A percentile compares a stretch with the other conserved stretches of the same genome.
These are phyloP conservation scores for Cryptosporidium sp. DNA, from an alignment of 169 alveolate genomes.

Conservation along the genomic window DNA sequence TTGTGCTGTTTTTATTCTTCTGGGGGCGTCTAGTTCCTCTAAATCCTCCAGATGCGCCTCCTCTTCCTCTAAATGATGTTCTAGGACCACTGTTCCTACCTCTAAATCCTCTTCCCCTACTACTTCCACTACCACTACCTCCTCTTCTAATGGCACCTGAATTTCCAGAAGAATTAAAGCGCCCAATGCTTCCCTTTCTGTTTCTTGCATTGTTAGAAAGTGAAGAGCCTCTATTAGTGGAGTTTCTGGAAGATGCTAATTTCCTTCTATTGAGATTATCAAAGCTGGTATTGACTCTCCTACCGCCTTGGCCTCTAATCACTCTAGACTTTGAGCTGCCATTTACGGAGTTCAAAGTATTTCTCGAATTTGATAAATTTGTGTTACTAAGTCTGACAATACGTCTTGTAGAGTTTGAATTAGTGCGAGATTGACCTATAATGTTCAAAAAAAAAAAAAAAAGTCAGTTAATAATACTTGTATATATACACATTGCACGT, in stretches of 20 bases:
- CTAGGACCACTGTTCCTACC: conserved; percentile 2
- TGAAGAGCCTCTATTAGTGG: not conserved
- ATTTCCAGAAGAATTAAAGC: conserved; percentile 2
- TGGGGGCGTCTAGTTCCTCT: conserved; percentile 30
- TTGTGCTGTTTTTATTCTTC: conserved; percentile 25
- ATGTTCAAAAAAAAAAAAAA: not conserved
- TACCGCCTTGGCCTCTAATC: conserved; percentile 40
- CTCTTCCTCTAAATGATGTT: conserved; percentile 22
- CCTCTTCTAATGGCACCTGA: conserved; percentile 17
- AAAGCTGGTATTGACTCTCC: conserved; percentile 37
- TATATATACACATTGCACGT: not conserved
- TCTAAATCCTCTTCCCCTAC: conserved; percentile 7
- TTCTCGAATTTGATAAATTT: conserved; percentile 24
- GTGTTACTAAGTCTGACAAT: not conserved
- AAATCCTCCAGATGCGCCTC: conserved; percentile 12
- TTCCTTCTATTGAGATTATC: conserved; percentile 6
- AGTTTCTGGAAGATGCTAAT: conserved; percentile 2
- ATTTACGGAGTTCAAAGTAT: not conserved
- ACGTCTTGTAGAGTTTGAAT: conserved; percentile 19
- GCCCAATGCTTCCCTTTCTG: not conserved
- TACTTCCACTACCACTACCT: not conserved
- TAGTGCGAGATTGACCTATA: conserved; percentile 41
- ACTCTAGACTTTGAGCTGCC: not conserved
- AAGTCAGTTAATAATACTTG: conserved; percentile 13
- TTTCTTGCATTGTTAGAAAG: conserved; percentile 1